Evolutionary conservation across 2,329 filamentous ascomycete genomes (phyloP).

Genomic region (Penicillium concentricum): DNA sequence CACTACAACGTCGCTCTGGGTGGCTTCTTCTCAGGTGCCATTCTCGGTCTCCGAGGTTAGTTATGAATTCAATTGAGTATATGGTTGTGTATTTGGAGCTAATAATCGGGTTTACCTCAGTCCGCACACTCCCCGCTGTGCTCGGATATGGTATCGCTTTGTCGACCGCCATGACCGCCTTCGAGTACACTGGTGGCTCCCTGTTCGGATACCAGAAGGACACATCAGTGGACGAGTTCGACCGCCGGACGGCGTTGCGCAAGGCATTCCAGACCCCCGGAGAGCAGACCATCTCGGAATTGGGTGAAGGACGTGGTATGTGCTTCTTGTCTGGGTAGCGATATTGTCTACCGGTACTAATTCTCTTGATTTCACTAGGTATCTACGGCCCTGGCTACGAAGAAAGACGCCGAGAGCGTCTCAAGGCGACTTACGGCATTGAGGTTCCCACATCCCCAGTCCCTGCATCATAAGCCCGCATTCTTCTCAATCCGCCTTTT

Average conservation of each 20-base stretch:
- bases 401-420: conserved; percentile 74
- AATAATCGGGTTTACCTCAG: conserved; percentile 37
- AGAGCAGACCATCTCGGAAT: conserved; percentile 74
- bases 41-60: conserved; percentile 71
- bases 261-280: conserved; percentile 71
- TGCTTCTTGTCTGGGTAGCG: conserved; percentile 12
- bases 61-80: conserved; percentile 7
- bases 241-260: conserved; percentile 71
- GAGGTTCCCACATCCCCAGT: conserved; percentile 67
- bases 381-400: conserved; percentile 80
- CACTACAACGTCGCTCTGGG: conserved; percentile 70
- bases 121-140: conserved; percentile 66
- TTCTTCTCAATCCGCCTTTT: conserved; percentile 20
- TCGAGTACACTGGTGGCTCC: conserved; percentile 66
- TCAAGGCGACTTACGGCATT: conserved; percentile 85
- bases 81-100: conserved; percentile 7
- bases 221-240: conserved; percentile 68
- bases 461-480: conserved; percentile 39
- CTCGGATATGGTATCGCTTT: conserved; percentile 65
- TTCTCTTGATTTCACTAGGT: conserved; percentile 50
- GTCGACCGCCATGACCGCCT: conserved; percentile 60
- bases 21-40: conserved; percentile 71
- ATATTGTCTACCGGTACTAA: conserved; percentile 18
- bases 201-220: conserved; percentile 57
- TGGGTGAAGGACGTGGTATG: conserved; percentile 86